phyloP scores from a whole-genome alignment of 148 eudicot species.

The Vaccinium myrtillus region DNA sequence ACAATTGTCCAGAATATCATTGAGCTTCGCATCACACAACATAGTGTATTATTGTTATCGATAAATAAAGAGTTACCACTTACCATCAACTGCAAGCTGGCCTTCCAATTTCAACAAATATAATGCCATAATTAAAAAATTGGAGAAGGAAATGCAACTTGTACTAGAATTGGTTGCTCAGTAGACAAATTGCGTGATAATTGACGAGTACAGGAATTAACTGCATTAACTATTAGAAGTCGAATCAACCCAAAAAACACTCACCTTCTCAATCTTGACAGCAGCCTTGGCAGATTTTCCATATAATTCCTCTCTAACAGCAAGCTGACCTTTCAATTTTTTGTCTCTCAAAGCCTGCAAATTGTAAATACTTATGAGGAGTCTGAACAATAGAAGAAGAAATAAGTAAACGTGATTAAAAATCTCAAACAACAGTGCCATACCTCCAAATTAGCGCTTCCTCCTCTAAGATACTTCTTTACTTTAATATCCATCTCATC shows the following conservation, averaged over 20 bases:
- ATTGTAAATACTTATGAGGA: background rate
- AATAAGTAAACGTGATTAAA: background rate
- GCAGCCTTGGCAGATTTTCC: constrained; percentile 75
- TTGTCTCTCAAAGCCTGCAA: constrained; percentile 71
- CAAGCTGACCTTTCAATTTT: constrained; percentile 84
- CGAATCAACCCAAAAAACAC: background rate
- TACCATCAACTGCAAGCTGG: background rate
- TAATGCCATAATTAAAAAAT: no score
- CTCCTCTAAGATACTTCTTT: constrained; percentile 83
- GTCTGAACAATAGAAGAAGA: background rate
- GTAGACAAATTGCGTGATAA: background rate
- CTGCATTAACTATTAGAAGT: background rate
- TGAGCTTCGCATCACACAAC: background rate
- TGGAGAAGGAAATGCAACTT: background rate
- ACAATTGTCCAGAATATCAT: background rate
- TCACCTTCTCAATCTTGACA: constrained; percentile 81
- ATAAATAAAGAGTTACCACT: background rate
- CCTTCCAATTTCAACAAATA: background rate
- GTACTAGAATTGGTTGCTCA: background rate
- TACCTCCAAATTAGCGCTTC: constrained; percentile 71
- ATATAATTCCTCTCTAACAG: constrained; percentile 55
- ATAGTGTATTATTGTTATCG: background rate
- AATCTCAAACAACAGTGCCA: background rate
- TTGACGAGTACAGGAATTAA: background rate
- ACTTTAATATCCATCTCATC: constrained; percentile 49